Evolutionary conservation across 306 rosid genomes (phyloP), one percentile per base, ranked within the genome.

Genomic region (Ormosia emarginata): DNA sequence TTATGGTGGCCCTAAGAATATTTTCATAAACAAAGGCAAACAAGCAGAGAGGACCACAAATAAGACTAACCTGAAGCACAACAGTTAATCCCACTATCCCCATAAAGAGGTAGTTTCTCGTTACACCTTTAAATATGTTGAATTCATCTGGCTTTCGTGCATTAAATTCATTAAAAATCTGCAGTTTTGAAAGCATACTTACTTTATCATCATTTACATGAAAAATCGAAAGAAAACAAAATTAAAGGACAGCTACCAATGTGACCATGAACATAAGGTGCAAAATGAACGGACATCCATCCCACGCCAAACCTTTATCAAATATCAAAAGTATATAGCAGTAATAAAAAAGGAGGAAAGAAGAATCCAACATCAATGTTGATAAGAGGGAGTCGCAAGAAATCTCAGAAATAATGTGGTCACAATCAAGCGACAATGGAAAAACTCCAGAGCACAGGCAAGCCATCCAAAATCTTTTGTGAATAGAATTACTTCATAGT

Each of bases 141-240:
- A 41, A 82, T 53, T 96, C 94, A 68, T 96, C 99, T 0, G 99
- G 99, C 88, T 96, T 96, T 67, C 98, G 87, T 9, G 99, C 99
- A 89, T 94, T 96, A 78, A 96, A 93, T 78, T 96, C 99, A 34
- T 96, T 96, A 57, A 96, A 96, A 44, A 96, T 47, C 99, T 96
- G 97, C 85, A 78, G 75, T 76, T 75, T 81, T 56, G 36, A 62
- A 68, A 43, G 49, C 80, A 81, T 46, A 67, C 8, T 74, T 36
- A n/a, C 62, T 11, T 18, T 29, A 3, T 69, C 43, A 83, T 34
- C 50, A 62, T 41, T 73, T 67, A 46, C n/a, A 49, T 78, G 67
- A 86, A 69, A 65, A 65, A 71, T 49, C 4, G 13, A 56, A 52
- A 41, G 18, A 58, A 75, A 4, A 62, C 24, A 24, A 24, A 11